Evolutionary conservation across 805 yeast genomes (phyloP), one percentile per base, ranked within the genome.

Genomic region (Yarrowia bubula): DNA sequence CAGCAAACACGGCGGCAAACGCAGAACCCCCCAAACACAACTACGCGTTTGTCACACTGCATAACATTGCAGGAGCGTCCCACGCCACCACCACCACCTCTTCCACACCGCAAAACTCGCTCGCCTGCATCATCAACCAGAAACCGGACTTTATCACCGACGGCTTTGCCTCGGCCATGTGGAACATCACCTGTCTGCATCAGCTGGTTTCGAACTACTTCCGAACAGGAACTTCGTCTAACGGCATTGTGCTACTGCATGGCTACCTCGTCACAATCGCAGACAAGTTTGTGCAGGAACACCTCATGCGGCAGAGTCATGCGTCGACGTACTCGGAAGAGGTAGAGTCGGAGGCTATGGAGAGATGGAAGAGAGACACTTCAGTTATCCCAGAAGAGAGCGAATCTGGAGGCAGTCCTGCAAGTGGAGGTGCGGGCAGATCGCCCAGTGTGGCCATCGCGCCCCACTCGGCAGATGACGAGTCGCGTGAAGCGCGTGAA

Each of bases 181-280:
- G 70, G 69, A 67, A 66, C 41, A 55, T 71, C 22, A 65, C 71
- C 22, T 70, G 72, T 37, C 57, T 71, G 33, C 71, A 71, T 33
- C 71, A 71, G 46, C 58, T 67, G 53, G 68, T 69, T 14, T 64
- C 69, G 11, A 53, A 44, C 44, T 41, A 58, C 43, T 58, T 58
- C 28, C 37, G 67, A 69, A 9, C n/a, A 62, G 47, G 44, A 28
- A n/a, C 46, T 66, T 8, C 46, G 60, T 39, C 46, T 48, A 39
- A 42, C 37, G 41, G 65, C 44, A 67, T 61, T 32, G 66, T 66
- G 1, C 50, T 71, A 9, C 28, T 68, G n/a, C 69, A 68, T 11
- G 70, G 73, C 1, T 71, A 71, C 35, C 60, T 70, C 11, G 22
- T 71, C 64, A 57, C 69, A 10, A 47, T 71, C 41, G 72, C 71